A percentile compares a stretch with the other conserved stretches of the same genome.
Conservation (phyloP, 208 protist genomes). For the Naegleria fowleri region DNA sequence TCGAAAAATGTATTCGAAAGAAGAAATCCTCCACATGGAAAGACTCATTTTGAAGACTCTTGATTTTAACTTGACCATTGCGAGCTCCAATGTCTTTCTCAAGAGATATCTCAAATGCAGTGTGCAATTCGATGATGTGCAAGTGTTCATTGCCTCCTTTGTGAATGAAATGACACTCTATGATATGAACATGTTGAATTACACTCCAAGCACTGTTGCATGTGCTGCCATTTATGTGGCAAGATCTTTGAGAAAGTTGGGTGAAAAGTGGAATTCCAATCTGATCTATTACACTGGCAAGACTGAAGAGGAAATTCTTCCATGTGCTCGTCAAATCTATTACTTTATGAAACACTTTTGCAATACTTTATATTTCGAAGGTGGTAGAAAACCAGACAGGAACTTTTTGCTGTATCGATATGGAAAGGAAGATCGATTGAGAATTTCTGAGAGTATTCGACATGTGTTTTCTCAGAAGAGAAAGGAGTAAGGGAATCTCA, state of each 20-base stretch:
- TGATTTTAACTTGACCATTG: slow-evolving; percentile 75
- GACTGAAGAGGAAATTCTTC: neutral
- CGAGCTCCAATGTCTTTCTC: slow-evolving; percentile 70
- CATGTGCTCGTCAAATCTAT: neutral
- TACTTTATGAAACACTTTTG: neutral
- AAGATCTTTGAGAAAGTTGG: slow-evolving; percentile 15
- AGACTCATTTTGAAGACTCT: slow-evolving; percentile 66
- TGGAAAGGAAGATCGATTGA: neutral
- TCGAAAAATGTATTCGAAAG: slow-evolving; percentile 80
- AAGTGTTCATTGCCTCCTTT: neutral
- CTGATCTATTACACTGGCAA: neutral
- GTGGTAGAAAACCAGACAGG: neutral
- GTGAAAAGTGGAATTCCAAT: neutral
- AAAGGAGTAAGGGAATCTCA: neutral
- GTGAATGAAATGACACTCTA: slow-evolving; percentile 42
- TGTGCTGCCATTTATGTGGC: slow-evolving; percentile 81
- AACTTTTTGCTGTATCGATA: neutral
- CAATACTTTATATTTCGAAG: neutral
- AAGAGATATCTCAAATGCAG: slow-evolving; percentile 62
- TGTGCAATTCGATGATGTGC: neutral
- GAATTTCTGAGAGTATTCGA: neutral
- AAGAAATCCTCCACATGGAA: slow-evolving; percentile 82
- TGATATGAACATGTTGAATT: slow-evolving; percentile 72
- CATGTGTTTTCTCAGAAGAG: neutral
- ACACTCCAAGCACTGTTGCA: slow-evolving; percentile 80